These are phyloP conservation scores for Candida pini DNA, from an alignment of 805 yeast species.

Conservation along the genomic window DNA sequence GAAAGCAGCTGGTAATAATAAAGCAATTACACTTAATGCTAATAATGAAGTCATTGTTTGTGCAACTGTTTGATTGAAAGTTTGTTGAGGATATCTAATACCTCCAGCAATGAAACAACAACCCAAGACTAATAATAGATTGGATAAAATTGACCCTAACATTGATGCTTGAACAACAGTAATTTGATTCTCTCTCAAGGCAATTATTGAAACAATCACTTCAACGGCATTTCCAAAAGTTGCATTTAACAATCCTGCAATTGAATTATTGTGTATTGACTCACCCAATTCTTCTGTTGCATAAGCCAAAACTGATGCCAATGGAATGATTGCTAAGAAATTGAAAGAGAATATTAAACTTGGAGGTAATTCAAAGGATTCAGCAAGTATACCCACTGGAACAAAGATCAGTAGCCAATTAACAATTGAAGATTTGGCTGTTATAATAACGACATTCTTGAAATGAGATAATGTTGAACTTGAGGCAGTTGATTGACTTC, in stretches of 20 bases:
- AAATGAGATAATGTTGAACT: not conserved
- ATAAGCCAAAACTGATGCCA: conserved; percentile 84
- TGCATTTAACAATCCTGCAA: conserved; percentile 93
- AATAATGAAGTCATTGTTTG: conserved; percentile 94
- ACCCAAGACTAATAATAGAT: conserved; percentile 86
- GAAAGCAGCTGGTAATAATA: conserved; percentile 94
- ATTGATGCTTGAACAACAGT: conserved; percentile 95
- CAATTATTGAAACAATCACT: conserved; percentile 88
- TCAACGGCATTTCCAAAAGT: conserved; percentile 98
- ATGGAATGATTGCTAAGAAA: conserved; percentile 85
- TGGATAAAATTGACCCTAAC: conserved; percentile 91
- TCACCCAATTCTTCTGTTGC: conserved; percentile 91
- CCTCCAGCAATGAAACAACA: conserved; percentile 95
- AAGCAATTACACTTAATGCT: conserved; percentile 85
- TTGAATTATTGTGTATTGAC: conserved; percentile 75
- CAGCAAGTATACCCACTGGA: conserved; percentile 84
- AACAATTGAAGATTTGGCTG: conserved; percentile 42
- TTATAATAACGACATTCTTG: conserved; percentile 7
- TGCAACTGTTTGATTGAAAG: conserved; percentile 93
- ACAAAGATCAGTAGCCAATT: conserved; percentile 76
- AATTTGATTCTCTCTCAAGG: conserved; percentile 78
- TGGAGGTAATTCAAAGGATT: conserved; percentile 48
- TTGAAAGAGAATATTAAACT: conserved; percentile 61
- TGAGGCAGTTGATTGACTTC: not conserved
- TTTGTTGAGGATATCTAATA: conserved; percentile 75